These are phyloP conservation scores for Phytopythium vexans DNA, from an alignment of 352 stramenopile species.

Conservation along the genomic window DNA sequence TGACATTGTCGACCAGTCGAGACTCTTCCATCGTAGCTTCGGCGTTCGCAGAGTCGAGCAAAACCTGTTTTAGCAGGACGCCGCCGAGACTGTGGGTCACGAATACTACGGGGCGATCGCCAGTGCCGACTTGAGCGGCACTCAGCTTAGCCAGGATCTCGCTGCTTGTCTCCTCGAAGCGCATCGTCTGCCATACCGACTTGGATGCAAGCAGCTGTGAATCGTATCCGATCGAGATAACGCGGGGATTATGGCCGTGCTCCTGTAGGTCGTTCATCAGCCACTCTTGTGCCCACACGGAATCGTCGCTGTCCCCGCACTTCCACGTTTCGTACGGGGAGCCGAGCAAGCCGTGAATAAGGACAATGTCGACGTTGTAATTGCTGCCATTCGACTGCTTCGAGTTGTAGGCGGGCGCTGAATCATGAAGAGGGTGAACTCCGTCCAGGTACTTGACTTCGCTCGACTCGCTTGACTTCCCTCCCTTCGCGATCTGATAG, in stretches of 20 bases:
- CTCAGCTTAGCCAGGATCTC: conserved; percentile 63
- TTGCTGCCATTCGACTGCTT: conserved; percentile 14
- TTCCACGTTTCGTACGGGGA: conserved; percentile 82
- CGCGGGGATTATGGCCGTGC: conserved; percentile 52
- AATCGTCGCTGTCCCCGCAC: conserved; percentile 53
- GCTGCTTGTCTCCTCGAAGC: conserved; percentile 63
- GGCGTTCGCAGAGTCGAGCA: conserved; percentile 41
- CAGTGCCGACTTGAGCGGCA: conserved; percentile 53
- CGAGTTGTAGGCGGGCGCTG: conserved; percentile 6
- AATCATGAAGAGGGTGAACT: conserved; percentile 68
- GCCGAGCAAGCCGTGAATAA: conserved; percentile 77
- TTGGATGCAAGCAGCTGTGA: conserved; percentile 74
- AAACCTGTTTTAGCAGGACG: conserved; percentile 77
- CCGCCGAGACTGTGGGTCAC: conserved; percentile 86
- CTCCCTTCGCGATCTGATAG: conserved; percentile 32
- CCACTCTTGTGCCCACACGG: conserved; percentile 67
- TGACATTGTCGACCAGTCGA: conserved; percentile 55
- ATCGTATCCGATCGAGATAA: conserved; percentile 82
- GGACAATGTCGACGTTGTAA: conserved; percentile 79
- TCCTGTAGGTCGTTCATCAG: conserved; percentile 58
- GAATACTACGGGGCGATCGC: conserved; percentile 70
- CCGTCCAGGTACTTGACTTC: conserved; percentile 67
- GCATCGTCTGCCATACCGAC: conserved; percentile 70
- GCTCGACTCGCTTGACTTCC: conserved; percentile 4
- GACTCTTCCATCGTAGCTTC: conserved; percentile 5